phyloP scores from a whole-genome alignment of 345 rosid species.

The Moricandia arvensis region DNA sequence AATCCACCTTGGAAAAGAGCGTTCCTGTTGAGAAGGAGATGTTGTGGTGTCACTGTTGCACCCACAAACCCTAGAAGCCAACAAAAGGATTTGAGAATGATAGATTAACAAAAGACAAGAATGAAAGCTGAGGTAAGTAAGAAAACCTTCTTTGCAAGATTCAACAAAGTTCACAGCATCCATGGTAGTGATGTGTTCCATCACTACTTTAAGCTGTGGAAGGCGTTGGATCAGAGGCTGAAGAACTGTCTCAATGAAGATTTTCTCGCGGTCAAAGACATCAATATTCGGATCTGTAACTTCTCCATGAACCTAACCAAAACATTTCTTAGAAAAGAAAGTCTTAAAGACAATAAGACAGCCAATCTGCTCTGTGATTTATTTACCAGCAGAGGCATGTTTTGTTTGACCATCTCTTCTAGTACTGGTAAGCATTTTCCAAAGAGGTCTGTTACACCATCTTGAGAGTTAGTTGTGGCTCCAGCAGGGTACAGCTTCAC shows the following conservation, averaged over 20 bases:
- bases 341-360: too few relatives aligned
- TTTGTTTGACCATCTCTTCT: slow-evolving; percentile 82
- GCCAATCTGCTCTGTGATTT: too few relatives aligned
- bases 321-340: slow-evolving; percentile 19
- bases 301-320: slow-evolving; percentile 89
- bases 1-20: slow-evolving; percentile 93
- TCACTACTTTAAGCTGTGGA: slow-evolving; percentile 72
- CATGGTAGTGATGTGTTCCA: slow-evolving; percentile 91
- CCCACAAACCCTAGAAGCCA: too few relatives aligned
- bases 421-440: slow-evolving; percentile 85
- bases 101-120: too few relatives aligned
- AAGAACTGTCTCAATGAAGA: slow-evolving; percentile 72
- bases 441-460: slow-evolving; percentile 87
- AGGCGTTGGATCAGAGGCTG: slow-evolving; percentile 68
- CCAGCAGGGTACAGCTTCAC: slow-evolving; percentile 97
- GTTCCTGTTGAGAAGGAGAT: slow-evolving; percentile 77
- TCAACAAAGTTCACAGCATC: slow-evolving; percentile 85
- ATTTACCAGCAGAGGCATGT: slow-evolving; percentile 49
- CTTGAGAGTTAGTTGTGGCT: slow-evolving; percentile 92
- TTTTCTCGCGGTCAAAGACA: slow-evolving; percentile 83
- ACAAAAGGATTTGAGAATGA: too few relatives aligned
- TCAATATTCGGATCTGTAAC: slow-evolving; percentile 81
- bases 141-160: not conserved
- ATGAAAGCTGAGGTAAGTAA: too few relatives aligned
- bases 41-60: too few relatives aligned